Evolutionary conservation across 768 basidiomycete species (phyloP), one percentile per base, ranked within the genome.

Genomic region (Podaxis sp.): DNA sequence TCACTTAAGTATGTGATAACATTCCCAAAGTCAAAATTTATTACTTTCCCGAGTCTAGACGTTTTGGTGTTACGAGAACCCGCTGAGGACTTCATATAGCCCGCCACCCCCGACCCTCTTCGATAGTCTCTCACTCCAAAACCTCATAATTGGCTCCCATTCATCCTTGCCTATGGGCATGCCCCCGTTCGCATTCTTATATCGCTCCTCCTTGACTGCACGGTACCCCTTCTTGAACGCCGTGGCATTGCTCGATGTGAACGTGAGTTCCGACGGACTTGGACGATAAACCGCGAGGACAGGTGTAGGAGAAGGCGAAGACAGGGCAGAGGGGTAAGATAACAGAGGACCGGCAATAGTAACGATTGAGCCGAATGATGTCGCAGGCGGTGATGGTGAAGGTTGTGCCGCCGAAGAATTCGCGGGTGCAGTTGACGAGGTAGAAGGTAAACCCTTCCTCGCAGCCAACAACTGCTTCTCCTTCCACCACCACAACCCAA

Each of bases 141-240:
- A 94, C 62, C 81, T 77, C 91, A 96, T 95, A 51, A 95, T 82
- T 0, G 87, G 86, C 68, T 86, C 83, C 93, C 92, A 95, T 68
- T 95, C 92, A 11, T 86, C 84, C 67, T 77, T 83, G 30, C 87
- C 87, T 3, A 82, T 75, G 8, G 90, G 92, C 93, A 96, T 96
- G 15, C 87, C 90, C 17, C 67, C 73, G 1, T 72, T 70, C 67
- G 78, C 76, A 0, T 76, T 78, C 3, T 62, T 69, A 59, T 83
- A 77, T 60, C 77, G 78, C 7, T 84, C 78, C 65, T 91, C 88
- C 37, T 68, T 72, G 2, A 87, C 76, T 24, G 62, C 66, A 28
- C 65, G 66, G 66, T 84, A 95, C 0, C 83, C 92, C 66, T 87
- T 91, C 64, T 77, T 83, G 66, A 89, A 83, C 2, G 84, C 80